A percentile compares a stretch with the other conserved stretches of the same genome.
These are phyloP conservation scores for Podosphaera fusca DNA, from an alignment of 2,329 filamentous ascomycete species.

Conservation along the genomic window DNA sequence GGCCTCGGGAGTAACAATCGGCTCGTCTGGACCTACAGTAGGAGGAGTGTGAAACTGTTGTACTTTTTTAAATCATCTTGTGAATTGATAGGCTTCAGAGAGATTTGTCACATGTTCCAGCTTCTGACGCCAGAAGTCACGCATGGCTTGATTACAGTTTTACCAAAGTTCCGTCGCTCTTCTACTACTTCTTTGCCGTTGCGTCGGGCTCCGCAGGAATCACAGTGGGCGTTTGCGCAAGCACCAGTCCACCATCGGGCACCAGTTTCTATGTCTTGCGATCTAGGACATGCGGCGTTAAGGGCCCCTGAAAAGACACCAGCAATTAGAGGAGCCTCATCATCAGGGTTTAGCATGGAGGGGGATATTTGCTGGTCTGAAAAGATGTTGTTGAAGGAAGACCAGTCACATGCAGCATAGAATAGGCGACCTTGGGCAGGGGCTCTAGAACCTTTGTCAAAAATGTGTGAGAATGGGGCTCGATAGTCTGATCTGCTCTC, in stretches of 20 bases:
- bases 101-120: too few relatives aligned
- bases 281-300: background rate
- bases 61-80: background rate
- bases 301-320: background rate
- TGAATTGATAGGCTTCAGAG: background rate
- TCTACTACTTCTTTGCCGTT: background rate
- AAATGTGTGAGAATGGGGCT: too few relatives aligned
- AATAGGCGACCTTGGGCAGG: too few relatives aligned
- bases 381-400: too few relatives aligned
- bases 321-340: background rate
- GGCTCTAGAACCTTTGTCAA: too few relatives aligned
- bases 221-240: background rate
- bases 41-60: background rate
- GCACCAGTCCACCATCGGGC: background rate
- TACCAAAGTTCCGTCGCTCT: background rate
- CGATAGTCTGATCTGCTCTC: too few relatives aligned
- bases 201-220: background rate
- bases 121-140: background rate
- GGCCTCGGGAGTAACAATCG: background rate
- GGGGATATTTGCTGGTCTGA: too few relatives aligned
- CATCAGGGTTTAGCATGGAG: too few relatives aligned
- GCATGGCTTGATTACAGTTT: background rate
- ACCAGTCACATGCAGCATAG: too few relatives aligned
- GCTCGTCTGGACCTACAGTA: background rate
- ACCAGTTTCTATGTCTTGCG: background rate